phyloP scores from a whole-genome alignment of 768 basidiomycete species.

The Sarcodon sp. region DNA sequence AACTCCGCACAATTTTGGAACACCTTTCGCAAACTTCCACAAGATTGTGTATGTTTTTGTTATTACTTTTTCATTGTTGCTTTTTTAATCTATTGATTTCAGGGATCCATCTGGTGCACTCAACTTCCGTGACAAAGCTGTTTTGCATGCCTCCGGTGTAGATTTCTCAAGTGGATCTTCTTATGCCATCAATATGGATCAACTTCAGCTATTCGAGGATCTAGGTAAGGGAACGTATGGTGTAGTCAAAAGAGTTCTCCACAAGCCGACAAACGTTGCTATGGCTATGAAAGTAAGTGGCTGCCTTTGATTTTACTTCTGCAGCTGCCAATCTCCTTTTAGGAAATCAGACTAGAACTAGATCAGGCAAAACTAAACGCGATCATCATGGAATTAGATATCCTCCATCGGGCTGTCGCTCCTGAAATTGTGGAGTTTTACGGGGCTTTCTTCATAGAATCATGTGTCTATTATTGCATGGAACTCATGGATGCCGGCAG shows the following conservation, averaged over 20 bases:
- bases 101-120: conserved; percentile 96
- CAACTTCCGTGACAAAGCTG: conserved; percentile 87
- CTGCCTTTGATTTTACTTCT: neutral
- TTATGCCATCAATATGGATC: conserved; percentile 90
- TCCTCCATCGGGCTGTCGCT: conserved; percentile 85
- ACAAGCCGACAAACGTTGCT: conserved; percentile 85
- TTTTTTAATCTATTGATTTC: conserved; percentile 3
- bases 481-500: conserved; percentile 99
- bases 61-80: conserved; percentile 2
- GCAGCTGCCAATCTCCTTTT: conserved; percentile 3
- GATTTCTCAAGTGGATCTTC: conserved; percentile 85
- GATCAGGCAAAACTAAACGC: conserved; percentile 89
- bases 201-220: conserved; percentile 85
- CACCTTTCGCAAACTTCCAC: conserved; percentile 86
- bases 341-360: conserved; percentile 97
- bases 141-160: conserved; percentile 80
- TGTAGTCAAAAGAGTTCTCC: conserved; percentile 90
- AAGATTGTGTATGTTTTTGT: conserved; percentile 73
- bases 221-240: conserved; percentile 96
- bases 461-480: conserved; percentile 99
- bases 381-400: conserved; percentile 98
- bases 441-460: conserved; percentile 98
- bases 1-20: conserved; percentile 32
- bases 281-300: conserved; percentile 96
- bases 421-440: conserved; percentile 97